Evolutionary conservation across 768 basidiomycete genomes (phyloP).

Genomic region (Kwoniella sp.): DNA sequence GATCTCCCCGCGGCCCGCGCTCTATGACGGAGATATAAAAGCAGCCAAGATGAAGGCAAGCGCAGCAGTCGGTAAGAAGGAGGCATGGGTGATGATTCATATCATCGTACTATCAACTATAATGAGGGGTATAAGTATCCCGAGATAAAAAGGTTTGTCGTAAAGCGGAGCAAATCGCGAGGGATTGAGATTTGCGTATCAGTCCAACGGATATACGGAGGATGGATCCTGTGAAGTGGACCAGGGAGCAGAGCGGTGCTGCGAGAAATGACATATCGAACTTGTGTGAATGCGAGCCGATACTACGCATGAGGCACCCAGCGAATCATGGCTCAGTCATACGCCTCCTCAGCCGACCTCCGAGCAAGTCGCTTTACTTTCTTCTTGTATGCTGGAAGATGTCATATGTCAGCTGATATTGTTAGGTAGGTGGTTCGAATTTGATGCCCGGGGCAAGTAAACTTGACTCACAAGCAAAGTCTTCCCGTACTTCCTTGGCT

Average conservation of each 20-base stretch:
- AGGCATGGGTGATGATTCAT: neutral
- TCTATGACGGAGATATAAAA: too few relatives aligned
- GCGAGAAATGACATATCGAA: too few relatives aligned
- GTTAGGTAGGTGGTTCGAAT: neutral
- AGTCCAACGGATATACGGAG: too few relatives aligned
- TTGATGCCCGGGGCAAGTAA: neutral
- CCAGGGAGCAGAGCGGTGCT: neutral
- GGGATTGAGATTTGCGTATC: neutral
- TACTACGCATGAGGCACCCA: too few relatives aligned
- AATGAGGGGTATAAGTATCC: conserved; percentile 1
- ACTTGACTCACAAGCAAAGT: conserved; percentile 44
- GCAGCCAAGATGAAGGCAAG: neutral
- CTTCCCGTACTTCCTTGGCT: conserved; percentile 60
- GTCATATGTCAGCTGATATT: too few relatives aligned
- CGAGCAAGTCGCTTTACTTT: conserved; percentile 88
- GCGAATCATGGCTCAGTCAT: conserved; percentile 59
- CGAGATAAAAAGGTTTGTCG: neutral
- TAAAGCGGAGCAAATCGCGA: neutral
- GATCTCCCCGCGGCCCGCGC: too few relatives aligned
- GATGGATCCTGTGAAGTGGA: too few relatives aligned
- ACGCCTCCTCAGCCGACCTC: conserved; percentile 84
- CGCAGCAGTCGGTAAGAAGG: neutral
- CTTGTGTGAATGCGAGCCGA: too few relatives aligned
- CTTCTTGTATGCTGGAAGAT: conserved; percentile 81
- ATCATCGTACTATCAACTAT: neutral